Evolutionary conservation across 768 basidiomycete genomes (phyloP).

Genomic region (Astraeus odoratus): DNA sequence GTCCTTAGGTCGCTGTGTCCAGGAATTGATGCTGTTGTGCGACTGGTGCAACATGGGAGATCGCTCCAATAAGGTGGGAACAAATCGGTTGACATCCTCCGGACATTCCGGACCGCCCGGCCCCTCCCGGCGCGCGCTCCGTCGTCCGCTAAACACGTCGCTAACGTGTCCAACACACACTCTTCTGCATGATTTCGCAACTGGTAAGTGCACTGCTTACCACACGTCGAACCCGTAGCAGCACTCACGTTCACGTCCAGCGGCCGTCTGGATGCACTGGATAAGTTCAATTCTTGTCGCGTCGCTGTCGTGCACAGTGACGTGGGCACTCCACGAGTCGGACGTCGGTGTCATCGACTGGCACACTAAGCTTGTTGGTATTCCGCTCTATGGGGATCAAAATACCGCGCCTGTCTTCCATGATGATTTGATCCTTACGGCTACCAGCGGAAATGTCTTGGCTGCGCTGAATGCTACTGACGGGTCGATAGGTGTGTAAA

Average conservation of each 20-base stretch:
- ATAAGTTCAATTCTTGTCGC: conserved; percentile 14
- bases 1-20: no score
- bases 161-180: no score
- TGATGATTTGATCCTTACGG: conserved; percentile 51
- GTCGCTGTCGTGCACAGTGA: conserved; percentile 15
- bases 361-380: conserved; percentile 73
- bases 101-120: no score
- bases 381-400: conserved; percentile 48
- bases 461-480: conserved; percentile 62
- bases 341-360: conserved; percentile 84
- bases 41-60: no score
- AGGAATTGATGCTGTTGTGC: no score
- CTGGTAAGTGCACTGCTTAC: no score
- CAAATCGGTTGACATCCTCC: no score
- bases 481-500: conserved; percentile 60
- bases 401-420: conserved; percentile 58
- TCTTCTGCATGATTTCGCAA: no score
- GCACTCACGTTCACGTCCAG: background rate
- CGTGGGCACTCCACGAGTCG: conserved; percentile 55
- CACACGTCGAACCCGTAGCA: background rate
- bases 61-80: no score
- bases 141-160: no score
- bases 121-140: no score
- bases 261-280: conserved; percentile 11
- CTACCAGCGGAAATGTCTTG: conserved; percentile 70